A percentile compares a stretch with the other conserved stretches of the same genome.
Evolutionary conservation across 2,329 filamentous ascomycete species (phyloP).

Genomic region (Epichloe sp.): DNA sequence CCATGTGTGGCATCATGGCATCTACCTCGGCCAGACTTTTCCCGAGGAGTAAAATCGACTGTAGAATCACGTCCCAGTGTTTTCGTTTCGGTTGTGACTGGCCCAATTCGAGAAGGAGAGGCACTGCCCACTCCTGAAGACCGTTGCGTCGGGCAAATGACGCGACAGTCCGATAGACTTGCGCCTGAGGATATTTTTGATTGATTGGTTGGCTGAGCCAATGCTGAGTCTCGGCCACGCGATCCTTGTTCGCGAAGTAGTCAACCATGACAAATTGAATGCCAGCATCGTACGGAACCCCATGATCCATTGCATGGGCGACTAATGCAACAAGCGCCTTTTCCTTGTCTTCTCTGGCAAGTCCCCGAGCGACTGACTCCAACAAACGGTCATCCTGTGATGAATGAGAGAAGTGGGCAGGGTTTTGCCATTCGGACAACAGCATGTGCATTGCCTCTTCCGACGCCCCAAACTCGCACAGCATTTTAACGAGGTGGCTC

Average conservation of each 20-base stretch:
- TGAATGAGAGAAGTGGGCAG: constrained; percentile 10
- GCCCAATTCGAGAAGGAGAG: constrained; percentile 41
- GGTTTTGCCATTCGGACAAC: constrained; percentile 16
- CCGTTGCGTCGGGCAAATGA: constrained; percentile 45
- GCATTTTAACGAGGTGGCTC: constrained; percentile 22
- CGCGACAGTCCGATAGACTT: constrained; percentile 19
- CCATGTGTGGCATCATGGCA: constrained; percentile 57
- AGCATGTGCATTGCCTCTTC: constrained; percentile 37
- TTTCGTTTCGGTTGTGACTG: constrained; percentile 34
- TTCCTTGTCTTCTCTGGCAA: constrained; percentile 46
- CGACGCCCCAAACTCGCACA: constrained; percentile 42
- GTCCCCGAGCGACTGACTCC: constrained; percentile 33
- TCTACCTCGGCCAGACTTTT: constrained; percentile 43
- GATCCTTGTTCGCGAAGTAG: constrained; percentile 47
- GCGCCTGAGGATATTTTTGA: constrained; percentile 9
- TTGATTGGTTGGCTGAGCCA: constrained; percentile 51
- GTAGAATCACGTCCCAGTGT: constrained; percentile 59
- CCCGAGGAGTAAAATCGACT: constrained; percentile 56
- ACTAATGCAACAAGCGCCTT: constrained; percentile 43
- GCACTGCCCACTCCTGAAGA: constrained; percentile 48
- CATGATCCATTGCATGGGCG: constrained; percentile 34
- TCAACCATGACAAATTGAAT: constrained; percentile 43
- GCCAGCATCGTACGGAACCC: constrained; percentile 28
- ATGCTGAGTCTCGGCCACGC: constrained; percentile 46
- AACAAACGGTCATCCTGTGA: constrained; percentile 13